phyloP scores from a whole-genome alignment of 208 protist genomes.

The Leishmania aethiopica region DNA sequence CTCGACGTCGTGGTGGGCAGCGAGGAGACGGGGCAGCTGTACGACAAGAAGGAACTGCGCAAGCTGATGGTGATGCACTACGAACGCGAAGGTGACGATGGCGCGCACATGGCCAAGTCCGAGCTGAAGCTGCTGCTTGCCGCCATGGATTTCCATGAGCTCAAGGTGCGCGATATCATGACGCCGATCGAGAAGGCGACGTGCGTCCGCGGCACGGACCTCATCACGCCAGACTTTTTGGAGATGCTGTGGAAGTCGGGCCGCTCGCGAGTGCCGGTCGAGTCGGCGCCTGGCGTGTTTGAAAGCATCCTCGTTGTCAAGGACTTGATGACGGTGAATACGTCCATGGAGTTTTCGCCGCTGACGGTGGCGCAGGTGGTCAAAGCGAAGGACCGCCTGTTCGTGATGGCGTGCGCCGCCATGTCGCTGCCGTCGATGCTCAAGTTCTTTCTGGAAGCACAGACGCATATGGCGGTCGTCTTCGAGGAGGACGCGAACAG shows the following conservation, averaged over 20 bases:
- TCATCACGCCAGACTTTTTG: constrained; percentile 78
- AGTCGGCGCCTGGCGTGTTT: constrained; percentile 42
- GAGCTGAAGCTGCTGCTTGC: constrained; percentile 86
- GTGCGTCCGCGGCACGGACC: constrained; percentile 58
- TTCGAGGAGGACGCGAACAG: constrained; percentile 41
- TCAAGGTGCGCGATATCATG: constrained; percentile 83
- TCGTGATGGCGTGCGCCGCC: constrained; percentile 59
- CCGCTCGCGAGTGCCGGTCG: constrained; percentile 83
- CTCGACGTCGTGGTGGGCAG: constrained; percentile 75
- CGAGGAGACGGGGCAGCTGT: constrained; percentile 79
- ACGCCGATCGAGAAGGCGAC: constrained; percentile 66
- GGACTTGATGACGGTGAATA: constrained; percentile 69
- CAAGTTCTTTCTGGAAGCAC: constrained; percentile 77
- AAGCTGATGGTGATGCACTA: constrained; percentile 90
- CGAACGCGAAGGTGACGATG: constrained; percentile 51
- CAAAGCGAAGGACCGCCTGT: constrained; percentile 56
- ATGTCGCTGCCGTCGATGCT: constrained; percentile 78
- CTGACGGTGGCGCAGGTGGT: constrained; percentile 79
- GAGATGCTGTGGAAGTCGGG: constrained; percentile 80
- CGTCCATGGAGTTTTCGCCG: constrained; percentile 23
- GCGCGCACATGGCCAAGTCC: constrained; percentile 56
- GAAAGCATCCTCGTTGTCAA: constrained; percentile 78
- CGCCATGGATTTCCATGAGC: constrained; percentile 91
- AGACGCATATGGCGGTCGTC: constrained; percentile 90
- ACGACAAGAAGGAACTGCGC: constrained; percentile 86